Percentiles rank a stretch among this genome's conserved stretches.
Conservation (phyloP, 495 filamentous ascomycete genomes). For the Lasiosphaeria ovina region DNA sequence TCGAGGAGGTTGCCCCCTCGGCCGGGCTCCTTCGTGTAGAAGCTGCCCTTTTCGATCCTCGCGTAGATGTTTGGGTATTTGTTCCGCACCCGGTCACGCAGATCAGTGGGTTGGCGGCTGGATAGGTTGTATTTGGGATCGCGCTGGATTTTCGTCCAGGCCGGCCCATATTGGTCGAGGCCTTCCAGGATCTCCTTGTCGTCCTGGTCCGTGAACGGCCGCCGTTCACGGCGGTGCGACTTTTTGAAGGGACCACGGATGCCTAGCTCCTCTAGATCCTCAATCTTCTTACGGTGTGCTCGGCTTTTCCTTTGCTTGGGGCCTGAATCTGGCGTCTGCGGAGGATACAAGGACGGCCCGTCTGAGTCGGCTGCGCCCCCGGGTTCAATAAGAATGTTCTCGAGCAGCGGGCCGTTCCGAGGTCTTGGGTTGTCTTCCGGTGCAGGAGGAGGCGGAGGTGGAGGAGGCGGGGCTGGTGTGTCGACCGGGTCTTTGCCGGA, state of each 20-base stretch:
- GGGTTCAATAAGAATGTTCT: conserved; percentile 47
- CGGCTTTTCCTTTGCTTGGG: conserved; percentile 43
- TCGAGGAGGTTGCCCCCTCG: conserved; percentile 34
- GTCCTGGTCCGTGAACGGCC: conserved; percentile 70
- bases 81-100: conserved; percentile 79
- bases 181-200: conserved; percentile 75
- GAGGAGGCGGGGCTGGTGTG: conserved; percentile 10
- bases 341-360: neutral
- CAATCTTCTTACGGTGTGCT: conserved; percentile 52
- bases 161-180: conserved; percentile 69
- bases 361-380: conserved; percentile 28
- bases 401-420: conserved; percentile 41
- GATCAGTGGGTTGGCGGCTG: conserved; percentile 69
- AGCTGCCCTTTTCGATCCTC: conserved; percentile 54
- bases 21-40: conserved; percentile 39
- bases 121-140: conserved; percentile 65
- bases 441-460: neutral
- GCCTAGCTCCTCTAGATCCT: conserved; percentile 56
- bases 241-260: conserved; percentile 55
- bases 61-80: conserved; percentile 65
- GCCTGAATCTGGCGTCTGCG: conserved; percentile 17
- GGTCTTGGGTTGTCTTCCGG: conserved; percentile 24
- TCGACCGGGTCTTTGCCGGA: conserved; percentile 1
- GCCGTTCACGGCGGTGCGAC: conserved; percentile 52
- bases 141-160: conserved; percentile 77